Evolutionary conservation across 129 eudicot genomes (phyloP).

Genomic region (Sambucus nigra): DNA sequence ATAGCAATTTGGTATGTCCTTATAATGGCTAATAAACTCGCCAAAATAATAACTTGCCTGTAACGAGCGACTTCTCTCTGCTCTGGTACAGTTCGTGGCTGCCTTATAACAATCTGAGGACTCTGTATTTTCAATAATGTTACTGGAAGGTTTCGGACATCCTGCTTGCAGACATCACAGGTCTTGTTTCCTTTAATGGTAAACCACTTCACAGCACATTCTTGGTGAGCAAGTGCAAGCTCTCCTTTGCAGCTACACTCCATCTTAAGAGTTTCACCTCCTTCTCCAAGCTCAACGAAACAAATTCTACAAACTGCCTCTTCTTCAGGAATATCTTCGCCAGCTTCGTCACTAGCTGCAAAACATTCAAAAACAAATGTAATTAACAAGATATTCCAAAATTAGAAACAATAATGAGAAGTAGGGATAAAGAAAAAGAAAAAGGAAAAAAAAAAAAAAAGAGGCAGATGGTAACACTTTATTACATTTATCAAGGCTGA

Average conservation of each 20-base stretch:
- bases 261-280: constrained; percentile 82
- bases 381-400: background rate
- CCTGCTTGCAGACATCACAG: constrained; percentile 92
- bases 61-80: constrained; percentile 53
- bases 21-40: no score
- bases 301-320: constrained; percentile 98
- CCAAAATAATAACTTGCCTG: constrained; percentile 44
- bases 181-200: constrained; percentile 89
- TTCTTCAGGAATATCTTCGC: constrained; percentile 96
- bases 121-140: constrained; percentile 60
- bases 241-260: constrained; percentile 99
- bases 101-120: constrained; percentile 25
- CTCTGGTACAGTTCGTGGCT: constrained; percentile 25
- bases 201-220: constrained; percentile 96
- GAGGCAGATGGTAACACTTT: no score
- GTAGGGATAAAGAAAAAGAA: no score
- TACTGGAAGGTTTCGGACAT: constrained; percentile 79
- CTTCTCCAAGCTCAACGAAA: constrained; percentile 82
- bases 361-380: background rate
- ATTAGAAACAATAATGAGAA: background rate
- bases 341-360: constrained; percentile 36
- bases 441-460: no score
- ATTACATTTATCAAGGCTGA: background rate
- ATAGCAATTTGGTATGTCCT: no score
- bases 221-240: constrained; percentile 96